These are phyloP conservation scores for Ceratocystis diversiconidia DNA, from an alignment of 2,329 filamentous ascomycete species.

Conservation along the genomic window DNA sequence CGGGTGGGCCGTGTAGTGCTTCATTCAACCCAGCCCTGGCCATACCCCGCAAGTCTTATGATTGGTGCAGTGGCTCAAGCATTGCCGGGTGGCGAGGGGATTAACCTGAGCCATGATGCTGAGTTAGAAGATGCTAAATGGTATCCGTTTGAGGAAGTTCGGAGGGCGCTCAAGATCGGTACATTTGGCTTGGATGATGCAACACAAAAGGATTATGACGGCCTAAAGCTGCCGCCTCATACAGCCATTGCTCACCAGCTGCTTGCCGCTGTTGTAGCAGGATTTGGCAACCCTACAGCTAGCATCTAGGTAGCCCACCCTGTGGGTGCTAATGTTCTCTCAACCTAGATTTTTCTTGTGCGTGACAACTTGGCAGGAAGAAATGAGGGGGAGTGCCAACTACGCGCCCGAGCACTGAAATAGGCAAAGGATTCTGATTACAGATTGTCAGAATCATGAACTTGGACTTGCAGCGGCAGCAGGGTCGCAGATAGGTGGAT, in stretches of 20 bases:
- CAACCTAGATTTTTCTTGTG: neutral
- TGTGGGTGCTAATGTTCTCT: neutral
- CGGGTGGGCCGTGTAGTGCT: constrained; percentile 62
- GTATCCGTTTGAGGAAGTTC: constrained; percentile 70
- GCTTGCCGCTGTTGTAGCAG: constrained; percentile 63
- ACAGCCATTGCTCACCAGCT: constrained; percentile 90
- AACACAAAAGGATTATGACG: constrained; percentile 51
- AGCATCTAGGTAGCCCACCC: constrained; percentile 4
- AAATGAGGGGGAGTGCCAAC: no score
- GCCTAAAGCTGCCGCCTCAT: constrained; percentile 62
- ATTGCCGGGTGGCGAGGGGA: constrained; percentile 59
- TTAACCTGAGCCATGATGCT: constrained; percentile 73
- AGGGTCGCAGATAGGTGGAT: neutral
- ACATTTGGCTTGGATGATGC: constrained; percentile 52
- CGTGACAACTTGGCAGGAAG: neutral
- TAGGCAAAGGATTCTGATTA: neutral
- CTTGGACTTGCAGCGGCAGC: neutral
- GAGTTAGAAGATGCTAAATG: constrained; percentile 84
- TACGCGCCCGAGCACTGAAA: neutral
- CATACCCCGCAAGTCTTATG: constrained; percentile 74
- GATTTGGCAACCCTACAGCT: constrained; percentile 30
- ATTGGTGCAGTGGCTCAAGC: constrained; percentile 81
- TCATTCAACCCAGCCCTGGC: constrained; percentile 77
- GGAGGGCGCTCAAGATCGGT: constrained; percentile 49
- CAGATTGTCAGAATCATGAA: neutral